A percentile compares a stretch with the other conserved stretches of the same genome.
These are phyloP conservation scores for Ligustrum vulgare DNA, from an alignment of 257 asterid species.

Conservation along the genomic window DNA sequence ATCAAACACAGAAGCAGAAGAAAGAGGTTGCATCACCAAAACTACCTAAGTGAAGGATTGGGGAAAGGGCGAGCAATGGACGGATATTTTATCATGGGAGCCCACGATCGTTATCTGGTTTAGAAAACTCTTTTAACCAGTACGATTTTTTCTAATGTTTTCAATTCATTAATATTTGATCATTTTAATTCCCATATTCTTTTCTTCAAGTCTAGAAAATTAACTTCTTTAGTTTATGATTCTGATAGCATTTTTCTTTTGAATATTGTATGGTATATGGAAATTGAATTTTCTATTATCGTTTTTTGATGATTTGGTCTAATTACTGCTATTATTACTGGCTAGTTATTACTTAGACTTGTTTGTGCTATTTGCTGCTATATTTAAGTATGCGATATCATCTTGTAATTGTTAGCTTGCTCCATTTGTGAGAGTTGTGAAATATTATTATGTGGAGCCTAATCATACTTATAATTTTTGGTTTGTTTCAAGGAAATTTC, in stretches of 20 bases:
- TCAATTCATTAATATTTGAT: neutral
- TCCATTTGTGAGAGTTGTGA: neutral
- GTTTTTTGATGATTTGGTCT: neutral
- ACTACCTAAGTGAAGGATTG: too few relatives aligned
- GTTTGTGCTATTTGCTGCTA: neutral
- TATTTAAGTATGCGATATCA: neutral
- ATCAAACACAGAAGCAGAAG: too few relatives aligned
- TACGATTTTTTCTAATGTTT: neutral
- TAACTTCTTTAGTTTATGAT: neutral
- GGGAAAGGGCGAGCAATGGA: too few relatives aligned
- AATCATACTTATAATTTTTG: too few relatives aligned
- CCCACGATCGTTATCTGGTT: too few relatives aligned
- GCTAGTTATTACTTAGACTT: too few relatives aligned
- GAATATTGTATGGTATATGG: neutral
- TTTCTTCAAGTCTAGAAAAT: neutral
- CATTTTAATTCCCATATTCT: neutral
- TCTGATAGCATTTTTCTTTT: neutral
- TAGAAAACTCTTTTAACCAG: too few relatives aligned
- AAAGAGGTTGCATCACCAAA: too few relatives aligned
- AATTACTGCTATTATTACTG: too few relatives aligned
- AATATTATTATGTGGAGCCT: too few relatives aligned
- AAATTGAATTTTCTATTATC: neutral
- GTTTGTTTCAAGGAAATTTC: too few relatives aligned
- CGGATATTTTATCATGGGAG: too few relatives aligned
- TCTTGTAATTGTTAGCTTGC: neutral